A percentile compares a stretch with the other conserved stretches of the same genome.
Evolutionary conservation across 495 filamentous ascomycete species (phyloP).

Genomic region (Neurospora sublineolata): DNA sequence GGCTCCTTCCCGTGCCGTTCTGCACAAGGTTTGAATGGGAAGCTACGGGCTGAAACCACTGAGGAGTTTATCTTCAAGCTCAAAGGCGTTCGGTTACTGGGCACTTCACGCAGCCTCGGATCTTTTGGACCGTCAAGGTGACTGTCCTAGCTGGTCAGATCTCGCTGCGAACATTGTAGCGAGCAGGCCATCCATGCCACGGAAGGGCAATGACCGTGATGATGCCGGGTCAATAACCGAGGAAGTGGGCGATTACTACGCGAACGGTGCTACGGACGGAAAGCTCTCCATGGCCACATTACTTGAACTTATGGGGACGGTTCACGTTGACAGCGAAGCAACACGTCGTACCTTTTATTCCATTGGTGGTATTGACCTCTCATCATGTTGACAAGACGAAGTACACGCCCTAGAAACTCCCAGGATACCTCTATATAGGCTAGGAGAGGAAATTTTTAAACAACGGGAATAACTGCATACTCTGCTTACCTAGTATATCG

Average conservation of each 20-base stretch:
- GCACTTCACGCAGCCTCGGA: neutral
- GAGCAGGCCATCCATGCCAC: neutral
- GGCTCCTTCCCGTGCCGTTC: neutral
- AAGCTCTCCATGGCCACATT: neutral
- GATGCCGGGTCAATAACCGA: neutral
- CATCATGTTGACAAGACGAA: too few species aligned
- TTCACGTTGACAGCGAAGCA: neutral
- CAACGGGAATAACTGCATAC: too few species aligned
- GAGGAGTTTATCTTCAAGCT: neutral
- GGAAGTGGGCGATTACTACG: neutral
- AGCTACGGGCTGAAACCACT: neutral
- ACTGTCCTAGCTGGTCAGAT: neutral
- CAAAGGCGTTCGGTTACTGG: neutral
- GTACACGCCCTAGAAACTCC: too few species aligned
- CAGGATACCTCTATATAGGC: too few species aligned
- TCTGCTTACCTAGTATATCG: too few species aligned
- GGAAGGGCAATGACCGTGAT: neutral
- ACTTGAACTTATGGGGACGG: neutral
- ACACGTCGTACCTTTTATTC: too few species aligned
- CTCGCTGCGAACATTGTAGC: neutral
- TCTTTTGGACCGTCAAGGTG: neutral
- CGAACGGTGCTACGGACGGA: neutral
- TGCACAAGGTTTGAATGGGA: neutral
- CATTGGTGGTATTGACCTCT: too few species aligned
- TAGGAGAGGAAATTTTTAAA: too few species aligned